Base-by-base conservation (phyloP, 2,329 filamentous ascomycete species). In the Ophiostoma ulmi region DNA sequence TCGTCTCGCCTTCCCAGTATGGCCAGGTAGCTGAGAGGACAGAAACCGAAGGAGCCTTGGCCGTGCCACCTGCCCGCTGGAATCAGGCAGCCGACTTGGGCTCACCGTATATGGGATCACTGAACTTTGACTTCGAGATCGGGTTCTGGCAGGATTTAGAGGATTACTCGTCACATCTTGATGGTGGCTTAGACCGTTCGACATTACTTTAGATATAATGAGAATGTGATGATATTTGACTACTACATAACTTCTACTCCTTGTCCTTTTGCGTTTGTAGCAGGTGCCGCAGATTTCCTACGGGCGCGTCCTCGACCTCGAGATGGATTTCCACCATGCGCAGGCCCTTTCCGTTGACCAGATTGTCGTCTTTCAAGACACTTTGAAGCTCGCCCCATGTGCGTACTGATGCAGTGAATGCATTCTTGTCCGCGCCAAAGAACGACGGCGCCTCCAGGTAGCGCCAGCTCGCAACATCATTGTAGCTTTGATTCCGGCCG, bases 241-340 rank as follows among this genome's bases (percentile, higher is more conserved):
- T 13, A 66, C 44, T 36, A 7, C 31, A 31, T 31, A 48, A 22
- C 26, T 67, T n/a, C 26, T 31, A 35, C n/a, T 67, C 38, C n/a
- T 13, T 67, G 38, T 17, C n/a, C 38, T 31, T 67, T 20, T 67
- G 65, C n/a, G n/a, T 35, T n/a, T 41, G n/a, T 13, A 67, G 22
- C n/a, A 67, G 17, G n/a, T 41, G 17, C n/a, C 65, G 38, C 13
- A 67, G 39, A 26, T 67, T 67, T 31, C 65, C 65, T 6, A 44
- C 38, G 17, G 65, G 65, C 20, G 39, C 65, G 20, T 67, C 65
- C 38, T 67, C 65, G 5, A 67, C 65, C 22, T 44, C n/a, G 2
- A 67, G 38, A 31, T 67, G 65, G 39, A 67, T 67, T n/a, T 67
- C 65, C 22, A 67, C 65, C 65, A 67, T 67, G 1, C 65, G 65